These are phyloP conservation scores for Amylostereum chailletii DNA, from an alignment of 1,284 basidiomycete genomes.

Conservation along the genomic window DNA sequence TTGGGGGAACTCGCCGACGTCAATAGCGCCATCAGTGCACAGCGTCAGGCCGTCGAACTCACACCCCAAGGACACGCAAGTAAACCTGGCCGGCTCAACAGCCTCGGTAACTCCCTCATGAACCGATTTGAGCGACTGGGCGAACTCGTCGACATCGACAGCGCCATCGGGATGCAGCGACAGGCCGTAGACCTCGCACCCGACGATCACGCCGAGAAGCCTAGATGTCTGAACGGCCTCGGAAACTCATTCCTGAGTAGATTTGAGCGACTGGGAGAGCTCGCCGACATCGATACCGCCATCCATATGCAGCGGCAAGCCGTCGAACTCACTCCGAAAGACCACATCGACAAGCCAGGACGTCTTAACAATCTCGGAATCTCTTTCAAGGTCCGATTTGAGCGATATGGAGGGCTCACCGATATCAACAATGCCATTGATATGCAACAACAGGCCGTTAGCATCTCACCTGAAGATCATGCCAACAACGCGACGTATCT, in stretches of 20 bases:
- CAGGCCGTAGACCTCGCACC: not conserved
- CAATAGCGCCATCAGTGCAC: not conserved
- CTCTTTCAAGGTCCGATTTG: too few species aligned
- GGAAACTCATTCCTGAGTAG: not conserved
- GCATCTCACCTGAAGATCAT: too few species aligned
- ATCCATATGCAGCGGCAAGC: not conserved
- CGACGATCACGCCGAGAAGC: not conserved
- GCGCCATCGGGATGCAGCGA: slow-evolving; percentile 9
- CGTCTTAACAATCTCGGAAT: too few species aligned
- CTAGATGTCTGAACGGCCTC: not conserved
- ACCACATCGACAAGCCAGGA: too few species aligned
- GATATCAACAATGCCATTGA: too few species aligned
- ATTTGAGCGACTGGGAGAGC: not conserved
- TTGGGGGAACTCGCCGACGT: not conserved
- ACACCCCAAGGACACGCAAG: not conserved
- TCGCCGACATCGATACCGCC: not conserved
- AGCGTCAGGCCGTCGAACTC: not conserved
- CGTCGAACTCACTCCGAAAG: too few species aligned
- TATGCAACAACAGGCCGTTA: too few species aligned
- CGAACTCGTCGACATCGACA: slow-evolving; percentile 15
- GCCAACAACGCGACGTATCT: not conserved
- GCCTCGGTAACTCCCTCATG: slow-evolving; percentile 12
- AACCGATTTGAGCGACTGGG: slow-evolving; percentile 16
- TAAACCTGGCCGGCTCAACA: not conserved
- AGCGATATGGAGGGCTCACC: too few species aligned